A percentile compares a stretch with the other conserved stretches of the same genome.
Evolutionary conservation across 108 stramenopile genomes (phyloP).

Genomic region (Discostella pseudostelligera): DNA sequence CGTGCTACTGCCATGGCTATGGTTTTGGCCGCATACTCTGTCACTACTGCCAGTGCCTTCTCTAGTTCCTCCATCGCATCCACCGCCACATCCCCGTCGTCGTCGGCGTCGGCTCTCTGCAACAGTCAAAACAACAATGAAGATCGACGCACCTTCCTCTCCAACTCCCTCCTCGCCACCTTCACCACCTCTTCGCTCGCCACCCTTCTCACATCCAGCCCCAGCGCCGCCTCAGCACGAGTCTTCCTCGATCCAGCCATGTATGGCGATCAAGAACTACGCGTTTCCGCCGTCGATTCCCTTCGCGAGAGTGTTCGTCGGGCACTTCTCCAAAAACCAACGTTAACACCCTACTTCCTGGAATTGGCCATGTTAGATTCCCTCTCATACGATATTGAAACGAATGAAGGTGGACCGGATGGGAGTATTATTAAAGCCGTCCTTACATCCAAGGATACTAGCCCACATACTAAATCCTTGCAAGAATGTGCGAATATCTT

Average conservation of each 20-base stretch:
- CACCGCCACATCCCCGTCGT: neutral
- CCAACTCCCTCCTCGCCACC: slow-evolving; percentile 17
- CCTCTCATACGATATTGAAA: slow-evolving; percentile 59
- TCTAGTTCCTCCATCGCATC: neutral
- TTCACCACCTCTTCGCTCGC: too few relatives aligned
- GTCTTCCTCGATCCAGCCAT: slow-evolving; percentile 89
- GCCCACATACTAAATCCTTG: slow-evolving; percentile 49
- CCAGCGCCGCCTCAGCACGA: slow-evolving; percentile 49
- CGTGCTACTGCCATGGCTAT: slow-evolving; percentile 9
- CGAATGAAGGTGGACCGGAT: slow-evolving; percentile 75
- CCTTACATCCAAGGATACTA: slow-evolving; percentile 47
- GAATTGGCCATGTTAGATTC: slow-evolving; percentile 73
- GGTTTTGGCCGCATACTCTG: neutral
- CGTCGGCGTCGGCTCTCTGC: neutral
- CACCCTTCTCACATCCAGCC: slow-evolving; percentile 12
- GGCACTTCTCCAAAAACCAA: slow-evolving; percentile 76
- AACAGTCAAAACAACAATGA: neutral
- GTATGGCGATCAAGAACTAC: slow-evolving; percentile 89
- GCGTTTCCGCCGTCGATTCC: slow-evolving; percentile 79
- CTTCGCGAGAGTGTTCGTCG: slow-evolving; percentile 71
- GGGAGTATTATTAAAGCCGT: slow-evolving; percentile 67
- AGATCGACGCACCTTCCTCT: slow-evolving; percentile 48
- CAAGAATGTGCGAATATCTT: slow-evolving; percentile 56
- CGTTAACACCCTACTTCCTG: slow-evolving; percentile 69
- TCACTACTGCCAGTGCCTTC: neutral